phyloP scores from a whole-genome alignment of 2,329 filamentous ascomycete genomes.

The Fusarium coicis region DNA sequence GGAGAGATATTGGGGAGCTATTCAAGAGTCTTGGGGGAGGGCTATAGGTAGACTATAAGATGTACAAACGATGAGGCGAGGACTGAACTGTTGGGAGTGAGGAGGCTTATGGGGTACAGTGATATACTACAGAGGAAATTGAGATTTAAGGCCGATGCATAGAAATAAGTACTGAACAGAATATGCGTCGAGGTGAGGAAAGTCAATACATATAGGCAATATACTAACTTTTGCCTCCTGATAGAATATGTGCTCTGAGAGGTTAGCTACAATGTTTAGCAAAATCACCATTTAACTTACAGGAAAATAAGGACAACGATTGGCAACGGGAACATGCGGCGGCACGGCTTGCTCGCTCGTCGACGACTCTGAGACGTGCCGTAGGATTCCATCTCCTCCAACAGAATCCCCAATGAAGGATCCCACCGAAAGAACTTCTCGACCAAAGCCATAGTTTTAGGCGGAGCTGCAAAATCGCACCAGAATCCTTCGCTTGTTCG shows the following conservation, averaged over 20 bases:
- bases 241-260: too few species aligned
- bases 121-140: too few species aligned
- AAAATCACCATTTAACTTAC: background rate
- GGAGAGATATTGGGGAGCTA: background rate
- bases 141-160: too few species aligned
- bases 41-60: background rate
- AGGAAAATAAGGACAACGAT: accelerated
- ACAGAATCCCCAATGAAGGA: background rate
- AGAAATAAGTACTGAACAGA: too few species aligned
- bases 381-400: background rate
- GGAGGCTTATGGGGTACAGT: too few species aligned
- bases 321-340: background rate
- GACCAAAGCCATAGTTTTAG: background rate
- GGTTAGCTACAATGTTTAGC: too few species aligned
- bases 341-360: background rate
- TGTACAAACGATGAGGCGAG: accelerated
- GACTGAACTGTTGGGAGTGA: background rate
- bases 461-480: slow-evolving; percentile 11
- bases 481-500: slow-evolving; percentile 16
- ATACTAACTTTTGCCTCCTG: too few species aligned
- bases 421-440: background rate
- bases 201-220: too few species aligned
- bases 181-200: too few species aligned
- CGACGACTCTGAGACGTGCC: background rate
- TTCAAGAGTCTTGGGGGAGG: background rate